Conservation (phyloP, 768 basidiomycete species). For the Amanita phalloides region DNA sequence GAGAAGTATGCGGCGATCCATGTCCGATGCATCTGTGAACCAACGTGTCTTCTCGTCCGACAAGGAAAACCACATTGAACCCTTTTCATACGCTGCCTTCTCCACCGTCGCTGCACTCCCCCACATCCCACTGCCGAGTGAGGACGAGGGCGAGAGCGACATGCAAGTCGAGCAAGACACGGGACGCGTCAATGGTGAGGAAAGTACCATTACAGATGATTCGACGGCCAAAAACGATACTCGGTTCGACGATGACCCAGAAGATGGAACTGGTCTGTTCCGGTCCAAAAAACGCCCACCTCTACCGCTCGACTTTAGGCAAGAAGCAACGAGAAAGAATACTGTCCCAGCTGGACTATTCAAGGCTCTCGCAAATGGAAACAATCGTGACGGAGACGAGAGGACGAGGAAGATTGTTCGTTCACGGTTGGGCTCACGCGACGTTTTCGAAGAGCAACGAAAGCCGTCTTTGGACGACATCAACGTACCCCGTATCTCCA, state of each 20-base stretch:
- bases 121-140: slow-evolving; percentile 16
- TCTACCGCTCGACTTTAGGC: slow-evolving; percentile 66
- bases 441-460: slow-evolving; percentile 46
- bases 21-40: slow-evolving; percentile 6
- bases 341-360: slow-evolving; percentile 82
- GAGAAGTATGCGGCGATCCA: slow-evolving; percentile 22
- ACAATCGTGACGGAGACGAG: slow-evolving; percentile 37
- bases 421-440: slow-evolving; percentile 65
- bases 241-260: slow-evolving; percentile 12
- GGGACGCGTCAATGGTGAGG: background rate
- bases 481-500: slow-evolving; percentile 59
- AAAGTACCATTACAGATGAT: slow-evolving; percentile 4
- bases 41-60: slow-evolving; percentile 25
- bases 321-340: slow-evolving; percentile 37
- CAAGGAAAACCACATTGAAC: slow-evolving; percentile 23
- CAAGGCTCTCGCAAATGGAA: slow-evolving; percentile 53
- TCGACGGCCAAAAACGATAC: slow-evolving; percentile 8
- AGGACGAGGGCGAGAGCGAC: slow-evolving; percentile 10
- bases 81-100: slow-evolving; percentile 65
- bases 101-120: slow-evolving; percentile 27
- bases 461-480: slow-evolving; percentile 72
- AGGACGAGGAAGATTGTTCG: slow-evolving; percentile 62
- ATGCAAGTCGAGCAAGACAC: slow-evolving; percentile 9
- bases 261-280: slow-evolving; percentile 1
- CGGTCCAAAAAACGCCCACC: slow-evolving; percentile 53